These are phyloP conservation scores for Phytopythium aichiense DNA, from an alignment of 352 stramenopile genomes.

Conservation along the genomic window DNA sequence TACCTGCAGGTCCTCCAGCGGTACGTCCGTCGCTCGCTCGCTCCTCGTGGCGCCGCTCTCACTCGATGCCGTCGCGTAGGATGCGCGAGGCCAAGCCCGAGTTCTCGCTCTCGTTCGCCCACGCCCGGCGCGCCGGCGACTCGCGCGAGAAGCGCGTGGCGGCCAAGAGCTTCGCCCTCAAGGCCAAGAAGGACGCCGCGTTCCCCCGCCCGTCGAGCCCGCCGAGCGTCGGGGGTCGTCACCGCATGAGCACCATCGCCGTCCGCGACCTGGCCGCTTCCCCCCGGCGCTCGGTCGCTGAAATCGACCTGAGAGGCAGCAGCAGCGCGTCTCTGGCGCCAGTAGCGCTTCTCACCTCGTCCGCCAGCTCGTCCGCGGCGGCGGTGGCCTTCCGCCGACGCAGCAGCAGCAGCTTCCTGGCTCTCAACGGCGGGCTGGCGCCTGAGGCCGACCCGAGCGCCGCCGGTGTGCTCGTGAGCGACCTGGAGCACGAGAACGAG, in stretches of 20 bases:
- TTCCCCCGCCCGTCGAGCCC: constrained; percentile 1
- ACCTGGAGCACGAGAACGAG: constrained; percentile 25
- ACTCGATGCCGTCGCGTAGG: constrained; percentile 12
- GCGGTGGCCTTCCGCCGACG: constrained; percentile 10
- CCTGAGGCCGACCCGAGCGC: constrained; percentile 7
- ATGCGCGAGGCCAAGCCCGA: constrained; percentile 39
- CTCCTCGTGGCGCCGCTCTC: not conserved
- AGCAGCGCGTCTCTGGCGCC: not conserved
- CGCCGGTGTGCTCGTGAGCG: constrained; percentile 12
- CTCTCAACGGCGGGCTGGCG: constrained; percentile 4
- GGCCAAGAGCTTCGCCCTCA: constrained; percentile 1
- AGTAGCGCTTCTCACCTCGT: not conserved
- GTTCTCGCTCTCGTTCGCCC: constrained; percentile 45
- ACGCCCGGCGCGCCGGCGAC: not conserved
- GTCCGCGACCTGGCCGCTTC: not conserved
- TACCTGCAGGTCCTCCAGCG: constrained; percentile 49
- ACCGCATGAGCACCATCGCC: constrained; percentile 7
- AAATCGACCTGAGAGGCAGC: not conserved
- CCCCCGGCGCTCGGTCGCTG: not conserved
- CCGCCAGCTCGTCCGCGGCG: not conserved
- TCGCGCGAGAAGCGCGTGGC: not conserved
- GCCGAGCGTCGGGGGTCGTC: not conserved
- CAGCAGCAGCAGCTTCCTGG: constrained; percentile 11
- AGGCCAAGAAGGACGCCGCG: not conserved
- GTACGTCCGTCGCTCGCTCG: constrained; percentile 10